Evolutionary conservation across 805 yeast species (phyloP).

Genomic region (Metschnikowia reukaufii): DNA sequence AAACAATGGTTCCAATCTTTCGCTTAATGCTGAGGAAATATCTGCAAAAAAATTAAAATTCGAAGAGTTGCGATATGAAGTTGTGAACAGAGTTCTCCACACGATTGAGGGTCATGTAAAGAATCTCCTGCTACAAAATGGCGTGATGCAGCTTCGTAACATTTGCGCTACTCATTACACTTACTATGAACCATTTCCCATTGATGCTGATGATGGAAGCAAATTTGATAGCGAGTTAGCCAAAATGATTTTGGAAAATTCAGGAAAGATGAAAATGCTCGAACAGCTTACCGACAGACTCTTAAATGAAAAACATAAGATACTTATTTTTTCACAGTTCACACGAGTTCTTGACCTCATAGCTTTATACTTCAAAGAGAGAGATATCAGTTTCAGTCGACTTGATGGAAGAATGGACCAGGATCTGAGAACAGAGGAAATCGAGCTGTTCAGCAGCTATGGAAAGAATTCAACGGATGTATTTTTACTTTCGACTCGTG

Average conservation of each 20-base stretch:
- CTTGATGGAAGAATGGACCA: conserved; percentile 78
- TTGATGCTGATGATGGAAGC: conserved; percentile 44
- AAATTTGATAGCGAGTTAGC: conserved; percentile 35
- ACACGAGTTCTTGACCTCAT: conserved; percentile 78
- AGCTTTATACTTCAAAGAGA: conserved; percentile 65
- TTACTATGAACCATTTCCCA: conserved; percentile 69
- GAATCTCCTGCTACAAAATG: conserved; percentile 46
- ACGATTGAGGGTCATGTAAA: conserved; percentile 6
- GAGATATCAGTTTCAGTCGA: conserved; percentile 50
- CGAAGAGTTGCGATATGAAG: background rate
- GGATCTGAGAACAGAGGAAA: conserved; percentile 61
- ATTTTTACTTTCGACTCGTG: conserved; percentile 83
- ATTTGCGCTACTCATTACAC: conserved; percentile 85
- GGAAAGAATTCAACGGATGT: conserved; percentile 33
- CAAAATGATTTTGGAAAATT: conserved; percentile 42
- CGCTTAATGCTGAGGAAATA: background rate
- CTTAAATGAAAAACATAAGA: conserved; percentile 55
- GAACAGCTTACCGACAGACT: conserved; percentile 60
- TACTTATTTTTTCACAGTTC: conserved; percentile 85
- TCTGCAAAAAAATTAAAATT: background rate
- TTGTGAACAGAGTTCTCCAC: background rate
- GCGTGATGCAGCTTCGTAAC: conserved; percentile 81
- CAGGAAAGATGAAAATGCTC: conserved; percentile 73
- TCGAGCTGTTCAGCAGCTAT: conserved; percentile 47
- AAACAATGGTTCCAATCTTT: background rate